Percentiles rank a stretch among this genome's conserved stretches.
phyloP scores from a whole-genome alignment of 2,329 filamentous ascomycete genomes.

The Bretziella fagacearum region DNA sequence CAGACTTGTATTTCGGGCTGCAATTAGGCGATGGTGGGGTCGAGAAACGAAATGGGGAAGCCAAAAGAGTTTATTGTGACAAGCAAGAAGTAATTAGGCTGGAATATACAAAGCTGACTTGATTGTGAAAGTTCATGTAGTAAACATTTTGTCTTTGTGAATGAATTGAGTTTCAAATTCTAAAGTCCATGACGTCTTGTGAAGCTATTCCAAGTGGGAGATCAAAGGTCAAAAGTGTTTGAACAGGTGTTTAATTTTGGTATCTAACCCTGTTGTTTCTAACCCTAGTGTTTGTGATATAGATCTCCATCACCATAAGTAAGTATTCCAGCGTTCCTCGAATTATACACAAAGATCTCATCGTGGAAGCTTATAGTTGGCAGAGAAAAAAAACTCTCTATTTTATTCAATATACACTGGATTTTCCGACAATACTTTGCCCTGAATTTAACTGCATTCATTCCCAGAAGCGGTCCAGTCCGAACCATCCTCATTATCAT shows the following conservation, averaged over 20 bases:
- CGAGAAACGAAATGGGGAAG: not conserved
- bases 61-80: no score
- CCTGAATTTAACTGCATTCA: slow-evolving; percentile 5
- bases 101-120: no score
- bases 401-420: not conserved
- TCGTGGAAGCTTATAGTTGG: not conserved
- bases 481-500: slow-evolving; percentile 25
- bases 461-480: slow-evolving; percentile 9
- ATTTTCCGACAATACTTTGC: no score
- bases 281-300: no score
- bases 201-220: not conserved
- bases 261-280: no score
- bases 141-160: not conserved
- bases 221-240: not conserved
- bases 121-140: no score
- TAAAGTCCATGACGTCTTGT: not conserved
- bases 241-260: not conserved
- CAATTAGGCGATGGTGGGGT: not conserved
- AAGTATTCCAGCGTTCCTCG: no score
- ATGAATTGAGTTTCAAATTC: no score
- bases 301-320: no score
- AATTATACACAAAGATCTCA: not conserved
- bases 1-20: not conserved
- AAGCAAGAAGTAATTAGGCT: no score
- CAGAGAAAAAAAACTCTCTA: slow-evolving; percentile 2